These are phyloP conservation scores for Hyphodiscus sp. DNA, from an alignment of 2,329 filamentous ascomycete genomes.

Conservation along the genomic window DNA sequence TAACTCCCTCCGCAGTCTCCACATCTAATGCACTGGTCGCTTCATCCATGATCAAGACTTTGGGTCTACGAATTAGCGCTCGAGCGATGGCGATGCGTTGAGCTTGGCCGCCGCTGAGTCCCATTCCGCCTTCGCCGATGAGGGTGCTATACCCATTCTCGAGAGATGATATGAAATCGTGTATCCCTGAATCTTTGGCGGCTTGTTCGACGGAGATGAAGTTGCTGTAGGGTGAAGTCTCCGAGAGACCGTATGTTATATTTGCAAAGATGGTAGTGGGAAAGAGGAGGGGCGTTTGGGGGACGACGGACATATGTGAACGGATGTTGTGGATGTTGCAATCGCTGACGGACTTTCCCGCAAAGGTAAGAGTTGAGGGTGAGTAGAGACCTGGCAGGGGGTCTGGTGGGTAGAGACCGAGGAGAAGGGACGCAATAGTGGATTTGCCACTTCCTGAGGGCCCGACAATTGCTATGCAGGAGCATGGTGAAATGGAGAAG, in stretches of 20 bases:
- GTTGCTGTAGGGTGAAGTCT: conserved; percentile 44
- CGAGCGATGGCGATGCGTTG: conserved; percentile 78
- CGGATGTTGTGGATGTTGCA: conserved; percentile 57
- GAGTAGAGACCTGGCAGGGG: not conserved
- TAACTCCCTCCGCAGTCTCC: conserved; percentile 57
- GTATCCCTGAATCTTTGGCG: conserved; percentile 57
- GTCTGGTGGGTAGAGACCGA: conserved; percentile 57
- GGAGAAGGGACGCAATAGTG: conserved; percentile 68
- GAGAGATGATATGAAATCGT: conserved; percentile 70
- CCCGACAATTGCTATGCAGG: conserved; percentile 73
- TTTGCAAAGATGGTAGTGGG: conserved; percentile 72
- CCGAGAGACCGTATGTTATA: conserved; percentile 69
- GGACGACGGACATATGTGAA: conserved; percentile 58
- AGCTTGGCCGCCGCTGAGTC: conserved; percentile 73
- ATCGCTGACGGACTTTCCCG: conserved; percentile 46
- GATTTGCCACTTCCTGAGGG: conserved; percentile 87
- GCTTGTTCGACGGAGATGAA: conserved; percentile 41
- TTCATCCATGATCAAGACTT: conserved; percentile 76
- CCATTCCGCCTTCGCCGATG: conserved; percentile 69
- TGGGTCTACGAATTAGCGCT: conserved; percentile 64
- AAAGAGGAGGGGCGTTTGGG: conserved; percentile 70
- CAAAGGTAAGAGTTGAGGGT: conserved; percentile 44
- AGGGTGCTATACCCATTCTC: conserved; percentile 65
- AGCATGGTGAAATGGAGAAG: conserved; percentile 56
- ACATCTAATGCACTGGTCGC: conserved; percentile 76